A percentile compares a stretch with the other conserved stretches of the same genome.
Evolutionary conservation across 768 basidiomycete genomes (phyloP).

Genomic region (Boletus rufocinnamomeus): DNA sequence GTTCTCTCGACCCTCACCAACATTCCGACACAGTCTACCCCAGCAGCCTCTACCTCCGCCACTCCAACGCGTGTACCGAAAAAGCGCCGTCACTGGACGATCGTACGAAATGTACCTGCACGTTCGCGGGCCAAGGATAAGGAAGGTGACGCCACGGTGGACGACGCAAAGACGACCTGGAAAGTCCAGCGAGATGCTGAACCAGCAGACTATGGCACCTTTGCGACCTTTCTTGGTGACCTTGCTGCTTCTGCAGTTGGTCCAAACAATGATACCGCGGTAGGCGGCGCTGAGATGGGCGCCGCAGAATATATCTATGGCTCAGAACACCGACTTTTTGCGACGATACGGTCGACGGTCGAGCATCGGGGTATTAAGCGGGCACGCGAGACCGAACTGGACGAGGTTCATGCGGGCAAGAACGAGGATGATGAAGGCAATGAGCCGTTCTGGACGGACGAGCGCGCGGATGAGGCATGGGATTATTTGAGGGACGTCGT

Average conservation of each 20-base stretch:
- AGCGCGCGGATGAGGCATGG: slow-evolving; percentile 56
- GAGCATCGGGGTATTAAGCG: slow-evolving; percentile 26
- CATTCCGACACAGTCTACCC: background rate
- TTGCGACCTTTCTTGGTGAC: slow-evolving; percentile 52
- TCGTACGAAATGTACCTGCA: slow-evolving; percentile 51
- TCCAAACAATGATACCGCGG: slow-evolving; percentile 18
- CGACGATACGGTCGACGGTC: slow-evolving; percentile 42
- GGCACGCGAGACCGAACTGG: slow-evolving; percentile 20
- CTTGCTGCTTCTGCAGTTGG: slow-evolving; percentile 36
- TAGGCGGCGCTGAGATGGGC: background rate
- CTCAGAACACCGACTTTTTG: slow-evolving; percentile 29
- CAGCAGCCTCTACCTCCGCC: slow-evolving; percentile 2
- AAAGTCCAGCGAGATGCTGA: slow-evolving; percentile 54
- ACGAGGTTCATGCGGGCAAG: background rate
- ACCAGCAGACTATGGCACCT: slow-evolving; percentile 62
- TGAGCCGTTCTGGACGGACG: slow-evolving; percentile 49
- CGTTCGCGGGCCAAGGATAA: slow-evolving; percentile 54
- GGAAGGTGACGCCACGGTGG: slow-evolving; percentile 44
- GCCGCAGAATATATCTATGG: slow-evolving; percentile 15
- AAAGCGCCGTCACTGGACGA: slow-evolving; percentile 61
- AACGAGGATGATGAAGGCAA: slow-evolving; percentile 9
- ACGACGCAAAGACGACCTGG: slow-evolving; percentile 42
- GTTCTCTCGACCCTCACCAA: slow-evolving; percentile 18
- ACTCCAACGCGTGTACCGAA: slow-evolving; percentile 4
- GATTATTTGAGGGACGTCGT: slow-evolving; percentile 73